phyloP scores from a whole-genome alignment of 2,329 filamentous ascomycete genomes.

The Fusarium phyllophilum region DNA sequence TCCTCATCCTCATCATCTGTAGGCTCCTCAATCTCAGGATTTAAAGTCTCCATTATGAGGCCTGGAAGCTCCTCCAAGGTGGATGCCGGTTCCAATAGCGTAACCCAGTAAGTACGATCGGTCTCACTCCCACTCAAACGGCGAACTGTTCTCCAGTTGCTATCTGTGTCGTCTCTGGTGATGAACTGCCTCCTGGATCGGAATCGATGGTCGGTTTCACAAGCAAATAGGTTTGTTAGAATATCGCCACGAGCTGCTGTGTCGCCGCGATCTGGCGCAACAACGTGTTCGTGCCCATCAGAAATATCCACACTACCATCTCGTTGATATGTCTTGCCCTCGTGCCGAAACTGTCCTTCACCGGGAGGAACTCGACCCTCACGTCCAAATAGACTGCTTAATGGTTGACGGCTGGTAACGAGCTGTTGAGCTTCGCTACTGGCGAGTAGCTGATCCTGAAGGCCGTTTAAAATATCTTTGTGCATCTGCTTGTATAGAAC shows the following conservation, averaged over 20 bases:
- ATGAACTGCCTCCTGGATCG: conserved; percentile 45
- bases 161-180: conserved; percentile 47
- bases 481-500: conserved; percentile 90
- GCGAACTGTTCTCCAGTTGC: conserved; percentile 50
- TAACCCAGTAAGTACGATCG: conserved; percentile 55
- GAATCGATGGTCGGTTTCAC: conserved; percentile 45
- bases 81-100: conserved; percentile 58
- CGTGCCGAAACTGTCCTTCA: conserved; percentile 65
- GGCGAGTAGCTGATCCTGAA: conserved; percentile 81
- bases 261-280: conserved; percentile 70
- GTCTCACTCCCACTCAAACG: conserved; percentile 46
- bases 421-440: conserved; percentile 81
- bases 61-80: conserved; percentile 56
- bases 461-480: conserved; percentile 79
- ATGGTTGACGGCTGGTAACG: conserved; percentile 77
- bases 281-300: conserved; percentile 65
- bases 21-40: conserved; percentile 42
- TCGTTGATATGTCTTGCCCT: conserved; percentile 72
- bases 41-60: conserved; percentile 50
- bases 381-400: conserved; percentile 79
- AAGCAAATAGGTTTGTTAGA: conserved; percentile 63
- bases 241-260: conserved; percentile 69
- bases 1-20: conserved; percentile 46
- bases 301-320: conserved; percentile 73
- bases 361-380: conserved; percentile 74